Evolutionary conservation across 495 filamentous ascomycete species (phyloP), one percentile per base, ranked within the genome.

Genomic region (Polyplosphaeria fusca): DNA sequence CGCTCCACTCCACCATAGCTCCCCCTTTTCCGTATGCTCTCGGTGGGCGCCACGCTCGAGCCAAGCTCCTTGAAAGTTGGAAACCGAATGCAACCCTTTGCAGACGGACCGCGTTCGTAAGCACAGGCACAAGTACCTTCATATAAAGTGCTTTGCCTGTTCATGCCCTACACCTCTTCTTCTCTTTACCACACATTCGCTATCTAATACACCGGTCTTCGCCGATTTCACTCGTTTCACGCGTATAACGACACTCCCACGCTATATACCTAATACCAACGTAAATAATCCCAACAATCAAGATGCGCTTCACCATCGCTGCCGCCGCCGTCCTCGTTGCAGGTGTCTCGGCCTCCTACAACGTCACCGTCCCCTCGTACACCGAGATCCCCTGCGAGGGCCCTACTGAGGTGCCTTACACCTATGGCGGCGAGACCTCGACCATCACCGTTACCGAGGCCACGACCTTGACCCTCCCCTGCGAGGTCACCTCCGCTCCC

Each of bases 281-380:
- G 59, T 52, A 56, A 62, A 56, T 52, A 56, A 22, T 27, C 19
- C 44, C 55, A 63, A 65, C 64, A 60, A 65, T 82, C 86, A 91
- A 86, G 71, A 95, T 95, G 90, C 88, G 88, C 86, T 89, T 87
- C 86, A 79, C 86, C 64, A 69, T 76, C 71, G 77, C 82, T 71
- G 76, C 83, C 67, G 74, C 81, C 71, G 81, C 81, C 72, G 80
- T 82, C 67, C 74, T 84, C 70, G 82, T 81, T 67, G 74, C 79
- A 64, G 78, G 80, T 64, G 76, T 70, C 56, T 72, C 70, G 68
- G 80, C 77, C 64, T 64, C 60, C 35, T 52, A 52, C 61, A 73
- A 74, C 56, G 64, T 37, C 48, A 51, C 58, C 53, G 41, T 40
- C 30, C 47, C 56, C 11, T 30, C n/a, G 23, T 51, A 52, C 47